Percentiles rank a stretch among this genome's conserved stretches.
Conservation (phyloP, 148 eudicot genomes). For the Rhododendron molle region DNA sequence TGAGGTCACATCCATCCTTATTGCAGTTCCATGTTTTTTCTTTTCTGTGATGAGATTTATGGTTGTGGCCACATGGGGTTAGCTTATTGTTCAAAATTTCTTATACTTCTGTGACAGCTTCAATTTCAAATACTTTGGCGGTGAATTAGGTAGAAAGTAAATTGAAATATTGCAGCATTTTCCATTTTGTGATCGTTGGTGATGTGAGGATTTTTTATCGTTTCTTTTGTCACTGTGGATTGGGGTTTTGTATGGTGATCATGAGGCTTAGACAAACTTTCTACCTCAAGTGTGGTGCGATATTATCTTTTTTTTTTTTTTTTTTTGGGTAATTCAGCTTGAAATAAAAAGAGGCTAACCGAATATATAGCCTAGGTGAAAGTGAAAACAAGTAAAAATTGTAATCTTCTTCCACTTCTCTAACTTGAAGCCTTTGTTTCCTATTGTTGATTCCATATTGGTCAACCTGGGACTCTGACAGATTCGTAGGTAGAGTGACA, state of each 20-base stretch:
- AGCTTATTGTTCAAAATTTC: not conserved
- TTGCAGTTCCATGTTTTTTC: not conserved
- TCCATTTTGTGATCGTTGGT: not conserved
- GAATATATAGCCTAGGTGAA: too few relatives aligned
- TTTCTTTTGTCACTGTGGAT: not conserved
- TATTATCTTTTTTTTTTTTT: too few relatives aligned
- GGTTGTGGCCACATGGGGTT: not conserved
- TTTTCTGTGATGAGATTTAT: not conserved
- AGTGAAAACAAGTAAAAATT: not conserved
- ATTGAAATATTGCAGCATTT: not conserved
- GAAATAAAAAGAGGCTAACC: too few relatives aligned
- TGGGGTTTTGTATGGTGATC: not conserved
- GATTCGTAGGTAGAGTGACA: not conserved
- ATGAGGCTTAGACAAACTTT: not conserved
- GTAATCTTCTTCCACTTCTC: not conserved
- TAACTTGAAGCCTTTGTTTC: not conserved
- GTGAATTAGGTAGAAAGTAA: not conserved
- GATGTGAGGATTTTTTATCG: not conserved
- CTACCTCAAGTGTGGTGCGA: not conserved
- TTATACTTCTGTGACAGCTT: not conserved
- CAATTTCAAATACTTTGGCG: not conserved
- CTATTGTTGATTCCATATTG: not conserved
- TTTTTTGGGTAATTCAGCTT: too few relatives aligned
- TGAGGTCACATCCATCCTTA: not conserved
- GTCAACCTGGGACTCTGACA: not conserved